A percentile compares a stretch with the other conserved stretches of the same genome.
Conservation (phyloP, 768 basidiomycete species). For the Suillus lakei region DNA sequence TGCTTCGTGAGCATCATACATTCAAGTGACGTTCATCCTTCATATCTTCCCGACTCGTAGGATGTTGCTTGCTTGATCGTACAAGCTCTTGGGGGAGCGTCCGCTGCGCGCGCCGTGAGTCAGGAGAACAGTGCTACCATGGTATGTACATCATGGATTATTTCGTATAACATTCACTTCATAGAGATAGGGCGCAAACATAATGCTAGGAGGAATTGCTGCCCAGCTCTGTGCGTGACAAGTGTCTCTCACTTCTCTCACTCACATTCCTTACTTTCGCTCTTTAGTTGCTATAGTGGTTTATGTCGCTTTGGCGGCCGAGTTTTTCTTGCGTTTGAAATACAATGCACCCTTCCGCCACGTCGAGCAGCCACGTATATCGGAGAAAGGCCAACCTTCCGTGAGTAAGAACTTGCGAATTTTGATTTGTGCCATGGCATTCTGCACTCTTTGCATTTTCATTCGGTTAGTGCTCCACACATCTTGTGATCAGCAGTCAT, state of each 20-base stretch:
- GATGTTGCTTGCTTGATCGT: conserved; percentile 45
- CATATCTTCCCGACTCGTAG: conserved; percentile 12
- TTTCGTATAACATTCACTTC: not conserved
- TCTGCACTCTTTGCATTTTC: too few relatives aligned
- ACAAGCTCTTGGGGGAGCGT: conserved; percentile 46
- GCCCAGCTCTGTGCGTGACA: too few relatives aligned
- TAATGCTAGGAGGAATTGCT: too few relatives aligned
- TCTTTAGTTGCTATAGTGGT: too few relatives aligned
- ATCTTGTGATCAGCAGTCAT: too few relatives aligned
- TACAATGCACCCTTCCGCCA: conserved; percentile 38
- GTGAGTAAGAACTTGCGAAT: conserved; percentile 11
- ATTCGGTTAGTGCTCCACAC: too few relatives aligned
- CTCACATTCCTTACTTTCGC: too few relatives aligned
- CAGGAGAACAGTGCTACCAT: conserved; percentile 27
- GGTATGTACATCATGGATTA: conserved; percentile 9
- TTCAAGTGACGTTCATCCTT: not conserved
- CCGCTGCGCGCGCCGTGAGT: conserved; percentile 45
- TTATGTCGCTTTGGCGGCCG: too few relatives aligned
- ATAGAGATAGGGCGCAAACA: too few relatives aligned
- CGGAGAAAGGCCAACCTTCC: conserved; percentile 3
- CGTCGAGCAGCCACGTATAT: not conserved
- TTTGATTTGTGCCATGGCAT: too few relatives aligned
- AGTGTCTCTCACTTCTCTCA: too few relatives aligned
- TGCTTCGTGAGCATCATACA: conserved; percentile 13
- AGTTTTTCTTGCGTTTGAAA: conserved; percentile 45